Evolutionary conservation across 257 asterid species (phyloP).

Genomic region (Agastache rugosa): DNA sequence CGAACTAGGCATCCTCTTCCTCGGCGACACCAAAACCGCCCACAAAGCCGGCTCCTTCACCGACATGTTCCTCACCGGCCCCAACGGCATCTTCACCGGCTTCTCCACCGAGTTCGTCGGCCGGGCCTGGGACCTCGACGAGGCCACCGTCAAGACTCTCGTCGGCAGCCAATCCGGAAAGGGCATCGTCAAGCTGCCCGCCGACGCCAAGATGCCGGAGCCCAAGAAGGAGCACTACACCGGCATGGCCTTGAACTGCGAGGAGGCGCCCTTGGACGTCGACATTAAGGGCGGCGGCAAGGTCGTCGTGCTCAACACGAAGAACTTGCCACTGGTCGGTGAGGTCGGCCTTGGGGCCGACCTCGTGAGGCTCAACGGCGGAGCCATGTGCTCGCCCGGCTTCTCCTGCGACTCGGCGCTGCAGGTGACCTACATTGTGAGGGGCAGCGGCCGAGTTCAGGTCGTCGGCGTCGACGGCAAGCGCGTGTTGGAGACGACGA

Average conservation of each 20-base stretch:
- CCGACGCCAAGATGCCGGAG: slow-evolving; percentile 64
- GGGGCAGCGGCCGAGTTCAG: slow-evolving; percentile 77
- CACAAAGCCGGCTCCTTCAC: slow-evolving; percentile 72
- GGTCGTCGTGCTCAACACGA: slow-evolving; percentile 68
- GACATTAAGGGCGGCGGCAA: slow-evolving; percentile 75
- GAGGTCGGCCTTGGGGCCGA: slow-evolving; percentile 76
- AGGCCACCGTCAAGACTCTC: slow-evolving; percentile 56
- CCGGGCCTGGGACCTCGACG: slow-evolving; percentile 75
- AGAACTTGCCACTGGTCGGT: slow-evolving; percentile 74
- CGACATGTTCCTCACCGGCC: slow-evolving; percentile 66
- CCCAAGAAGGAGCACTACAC: slow-evolving; percentile 54
- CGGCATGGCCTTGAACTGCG: slow-evolving; percentile 72
- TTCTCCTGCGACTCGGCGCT: slow-evolving; percentile 74
- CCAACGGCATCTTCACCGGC: slow-evolving; percentile 81
- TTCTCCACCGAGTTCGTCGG: slow-evolving; percentile 69
- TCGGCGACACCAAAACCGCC: slow-evolving; percentile 74
- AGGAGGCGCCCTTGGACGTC: slow-evolving; percentile 72
- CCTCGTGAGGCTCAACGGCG: slow-evolving; percentile 62
- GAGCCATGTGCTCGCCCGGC: slow-evolving; percentile 78
- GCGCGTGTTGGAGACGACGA: slow-evolving; percentile 60
- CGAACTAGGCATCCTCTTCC: slow-evolving; percentile 71
- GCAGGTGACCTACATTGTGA: slow-evolving; percentile 70
- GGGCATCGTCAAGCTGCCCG: slow-evolving; percentile 64
- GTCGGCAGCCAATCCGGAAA: slow-evolving; percentile 52
- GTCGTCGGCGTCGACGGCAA: slow-evolving; percentile 74